Evolutionary conservation across 495 filamentous ascomycete genomes (phyloP), one percentile per base, ranked within the genome.

Genomic region (Hypoxylon fragiforme): DNA sequence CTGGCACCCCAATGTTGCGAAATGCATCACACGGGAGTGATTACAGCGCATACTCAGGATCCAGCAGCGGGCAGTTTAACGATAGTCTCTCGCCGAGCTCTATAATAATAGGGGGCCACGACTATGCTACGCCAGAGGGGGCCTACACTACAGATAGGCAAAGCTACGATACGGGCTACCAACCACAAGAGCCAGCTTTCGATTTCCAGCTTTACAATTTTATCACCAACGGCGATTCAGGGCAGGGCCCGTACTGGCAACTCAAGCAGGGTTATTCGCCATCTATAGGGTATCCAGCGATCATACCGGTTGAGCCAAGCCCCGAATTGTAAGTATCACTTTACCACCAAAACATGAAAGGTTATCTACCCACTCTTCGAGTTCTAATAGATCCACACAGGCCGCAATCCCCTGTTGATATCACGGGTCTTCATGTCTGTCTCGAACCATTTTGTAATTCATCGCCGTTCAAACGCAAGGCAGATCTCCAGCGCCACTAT

Each of bases 401-500:
- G 20, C 28, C 57, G n/a, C 54, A 37, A 13, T 37, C 50, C 6
- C 38, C 44, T n/a, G 61, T 18, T 38, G 50, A 57, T 3, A 24
- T 16, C 7, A 26, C 44, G 9, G 51, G 51, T 1, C 35, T 30
- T 6, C 51, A 61, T 44, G 45, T 48, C n/a, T 76, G 73, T 43
- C 40, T 54, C 7, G 44, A 62, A 8, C 61, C 52, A 1, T 57
- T 52, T 7, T 77, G 76, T 59, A 41, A 26, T 4, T 58, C 66
- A 12, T 58, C 60, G 18, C 50, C 60, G 12, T 81, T 79, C 55
- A 55, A 63, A 51, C 69, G 78, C 8, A 66, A 69, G 13, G 77
- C 78, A 3, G 78, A 81, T 62, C 69, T 78, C 0, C 66, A 76
- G 18, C 70, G 78, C 0, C 77, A 81, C 46, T 65, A 71, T 48